Conservation (phyloP, 192 early-diverging fungal species). For the Backusella psychrophila region DNA sequence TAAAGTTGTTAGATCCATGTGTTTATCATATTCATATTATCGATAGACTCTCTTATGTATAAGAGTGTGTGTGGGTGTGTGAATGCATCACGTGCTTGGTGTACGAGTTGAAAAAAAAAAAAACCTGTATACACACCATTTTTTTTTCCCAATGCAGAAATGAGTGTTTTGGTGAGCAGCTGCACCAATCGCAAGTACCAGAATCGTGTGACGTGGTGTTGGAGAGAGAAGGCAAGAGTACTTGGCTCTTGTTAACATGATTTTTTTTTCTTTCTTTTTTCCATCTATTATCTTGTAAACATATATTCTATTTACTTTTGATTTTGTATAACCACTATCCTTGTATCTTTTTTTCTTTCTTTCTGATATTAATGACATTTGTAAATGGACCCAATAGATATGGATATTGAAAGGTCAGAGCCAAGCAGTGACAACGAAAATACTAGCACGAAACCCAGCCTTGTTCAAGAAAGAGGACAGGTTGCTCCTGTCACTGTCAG, state of each 20-base stretch:
- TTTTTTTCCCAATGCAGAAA: constrained; percentile 9
- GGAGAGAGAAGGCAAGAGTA: neutral
- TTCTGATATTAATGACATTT: neutral
- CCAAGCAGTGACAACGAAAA: neutral
- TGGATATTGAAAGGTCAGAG: neutral
- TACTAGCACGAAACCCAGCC: neutral
- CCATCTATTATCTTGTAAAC: neutral
- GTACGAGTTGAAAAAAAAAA: neutral
- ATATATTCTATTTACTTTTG: neutral
- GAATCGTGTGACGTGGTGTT: constrained; percentile 2
- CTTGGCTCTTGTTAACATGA: neutral
- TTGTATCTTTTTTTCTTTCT: neutral
- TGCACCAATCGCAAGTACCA: constrained; percentile 2
- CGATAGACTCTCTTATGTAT: neutral
- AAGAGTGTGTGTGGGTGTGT: neutral
- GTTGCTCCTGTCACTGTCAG: neutral
- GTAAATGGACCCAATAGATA: neutral
- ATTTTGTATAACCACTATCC: neutral
- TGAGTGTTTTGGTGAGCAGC: constrained; percentile 1
- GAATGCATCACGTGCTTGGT: neutral
- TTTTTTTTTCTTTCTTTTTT: neutral
- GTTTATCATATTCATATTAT: neutral
- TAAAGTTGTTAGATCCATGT: neutral
- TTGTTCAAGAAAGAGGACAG: constrained; percentile 3
- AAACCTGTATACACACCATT: neutral